Evolutionary conservation across 2,329 filamentous ascomycete species (phyloP), one percentile per base, ranked within the genome.

Genomic region (Thielaviopsis punctulata): DNA sequence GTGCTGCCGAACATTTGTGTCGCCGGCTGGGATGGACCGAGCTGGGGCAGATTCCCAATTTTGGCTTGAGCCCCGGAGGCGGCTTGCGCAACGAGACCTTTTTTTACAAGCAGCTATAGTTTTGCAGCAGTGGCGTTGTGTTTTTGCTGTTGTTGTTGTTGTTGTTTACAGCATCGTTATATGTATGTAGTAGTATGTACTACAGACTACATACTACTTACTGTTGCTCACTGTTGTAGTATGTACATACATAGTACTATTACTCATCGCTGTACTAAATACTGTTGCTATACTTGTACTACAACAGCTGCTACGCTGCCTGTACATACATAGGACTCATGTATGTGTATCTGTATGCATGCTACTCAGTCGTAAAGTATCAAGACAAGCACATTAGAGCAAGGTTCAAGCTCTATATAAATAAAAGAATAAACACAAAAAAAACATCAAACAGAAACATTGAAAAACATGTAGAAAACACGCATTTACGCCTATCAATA

Each of bases 91-190:
- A 72, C 56, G 72, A 70, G 50, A 69, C 71, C 0, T 76, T 79
- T 58, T 77, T 79, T 58, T 81, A 79, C 62, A 80, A 80, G 63
- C 69, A 76, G 53, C 63, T 81, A 12, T 45, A 48, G 23, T 21
- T 33, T 10, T 15, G n/a, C 15, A 18, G 7, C 2, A 24, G 43
- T 25, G n/a, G 39, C 12, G 18, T 13, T 21, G 19, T 23, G 44
- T 23, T 23, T 45, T 45, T 45, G 19, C 3, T n/a, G n/a, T n/a
- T n/a, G n/a, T n/a, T n/a, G n/a, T n/a, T n/a, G n/a, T n/a, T n/a
- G n/a, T n/a, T n/a, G 25, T 27, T 27, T 27, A 27, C 25, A 27
- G 25, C n/a, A n/a, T n/a, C n/a, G n/a, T n/a, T n/a, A n/a, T n/a
- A n/a, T n/a, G n/a, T n/a, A n/a, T n/a, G n/a, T n/a, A n/a, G n/a